These are phyloP conservation scores for Euphorbia tirucalli DNA, from an alignment of 345 rosid genomes.

Conservation along the genomic window DNA sequence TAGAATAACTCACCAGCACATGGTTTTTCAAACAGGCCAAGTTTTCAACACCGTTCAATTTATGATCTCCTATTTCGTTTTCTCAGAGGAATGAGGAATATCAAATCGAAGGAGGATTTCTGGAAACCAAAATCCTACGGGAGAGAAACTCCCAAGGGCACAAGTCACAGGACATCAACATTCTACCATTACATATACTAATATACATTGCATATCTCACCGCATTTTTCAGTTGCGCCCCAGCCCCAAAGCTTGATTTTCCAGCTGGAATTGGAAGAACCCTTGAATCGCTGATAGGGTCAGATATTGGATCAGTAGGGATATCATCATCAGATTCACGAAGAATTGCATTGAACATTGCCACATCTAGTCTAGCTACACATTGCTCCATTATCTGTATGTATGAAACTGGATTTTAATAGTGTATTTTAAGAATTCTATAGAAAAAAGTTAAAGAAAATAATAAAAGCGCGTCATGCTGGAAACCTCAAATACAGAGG, in stretches of 20 bases:
- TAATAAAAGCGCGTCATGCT: neutral
- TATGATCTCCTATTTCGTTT: too few species aligned
- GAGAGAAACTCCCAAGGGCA: neutral
- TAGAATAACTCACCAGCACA: neutral
- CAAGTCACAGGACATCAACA: neutral
- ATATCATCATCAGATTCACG: slow-evolving; percentile 81
- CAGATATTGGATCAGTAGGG: slow-evolving; percentile 92
- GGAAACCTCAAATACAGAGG: neutral
- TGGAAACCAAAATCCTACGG: neutral
- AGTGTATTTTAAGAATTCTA: neutral
- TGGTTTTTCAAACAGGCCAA: neutral
- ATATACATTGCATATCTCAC: slow-evolving; percentile 36
- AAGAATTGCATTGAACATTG: slow-evolving; percentile 96
- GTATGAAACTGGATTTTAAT: slow-evolving; percentile 2
- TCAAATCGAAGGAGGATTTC: too few species aligned
- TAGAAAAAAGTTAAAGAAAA: neutral
- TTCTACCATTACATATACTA: neutral
- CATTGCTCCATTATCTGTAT: slow-evolving; percentile 92
- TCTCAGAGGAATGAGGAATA: too few species aligned
- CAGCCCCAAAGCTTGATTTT: slow-evolving; percentile 82
- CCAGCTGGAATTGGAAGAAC: slow-evolving; percentile 88
- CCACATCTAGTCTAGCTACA: slow-evolving; percentile 88
- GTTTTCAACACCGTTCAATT: neutral
- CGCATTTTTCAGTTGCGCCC: slow-evolving; percentile 81
- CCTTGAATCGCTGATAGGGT: slow-evolving; percentile 70